Conservation (phyloP, 2,329 filamentous ascomycete genomes). For the Neobulgaria alba region DNA sequence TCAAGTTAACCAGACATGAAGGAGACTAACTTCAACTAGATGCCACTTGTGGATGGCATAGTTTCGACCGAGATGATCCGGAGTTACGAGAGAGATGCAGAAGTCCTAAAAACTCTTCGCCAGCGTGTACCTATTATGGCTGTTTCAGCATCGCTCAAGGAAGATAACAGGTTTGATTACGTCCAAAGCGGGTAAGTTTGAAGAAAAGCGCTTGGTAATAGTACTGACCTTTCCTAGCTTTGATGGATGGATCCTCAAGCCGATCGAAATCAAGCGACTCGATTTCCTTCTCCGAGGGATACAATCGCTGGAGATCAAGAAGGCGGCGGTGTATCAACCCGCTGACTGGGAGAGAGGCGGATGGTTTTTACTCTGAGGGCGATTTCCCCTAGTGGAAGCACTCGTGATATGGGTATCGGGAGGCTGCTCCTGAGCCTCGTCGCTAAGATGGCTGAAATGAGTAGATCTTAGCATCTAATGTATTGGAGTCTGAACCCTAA, state of each 20-base stretch:
- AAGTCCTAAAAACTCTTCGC: not conserved
- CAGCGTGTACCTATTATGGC: constrained; percentile 16
- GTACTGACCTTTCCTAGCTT: constrained; percentile 9
- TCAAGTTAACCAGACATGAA: not conserved
- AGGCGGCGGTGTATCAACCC: constrained; percentile 11
- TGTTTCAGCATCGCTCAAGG: constrained; percentile 16
- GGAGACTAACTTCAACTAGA: constrained; percentile 8
- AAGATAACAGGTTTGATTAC: constrained; percentile 18
- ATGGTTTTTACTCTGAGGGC: constrained; percentile 14
- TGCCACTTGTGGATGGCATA: constrained; percentile 20
- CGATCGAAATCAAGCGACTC: constrained; percentile 16
- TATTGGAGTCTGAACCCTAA: no score
- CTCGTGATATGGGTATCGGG: no score
- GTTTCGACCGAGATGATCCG: constrained; percentile 21
- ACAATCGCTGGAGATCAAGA: constrained; percentile 6
- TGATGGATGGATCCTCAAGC: constrained; percentile 21
- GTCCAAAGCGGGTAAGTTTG: constrained; percentile 19
- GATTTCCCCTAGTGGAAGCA: no score
- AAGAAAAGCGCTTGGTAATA: not conserved
- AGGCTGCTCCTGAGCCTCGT: no score
- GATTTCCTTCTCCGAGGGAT: constrained; percentile 17
- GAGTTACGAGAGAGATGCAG: constrained; percentile 12
- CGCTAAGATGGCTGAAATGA: no score
- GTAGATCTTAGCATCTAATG: no score
- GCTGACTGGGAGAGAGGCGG: constrained; percentile 18